phyloP scores from a whole-genome alignment of 2,329 filamentous ascomycete species.

The Volutella citrinella region DNA sequence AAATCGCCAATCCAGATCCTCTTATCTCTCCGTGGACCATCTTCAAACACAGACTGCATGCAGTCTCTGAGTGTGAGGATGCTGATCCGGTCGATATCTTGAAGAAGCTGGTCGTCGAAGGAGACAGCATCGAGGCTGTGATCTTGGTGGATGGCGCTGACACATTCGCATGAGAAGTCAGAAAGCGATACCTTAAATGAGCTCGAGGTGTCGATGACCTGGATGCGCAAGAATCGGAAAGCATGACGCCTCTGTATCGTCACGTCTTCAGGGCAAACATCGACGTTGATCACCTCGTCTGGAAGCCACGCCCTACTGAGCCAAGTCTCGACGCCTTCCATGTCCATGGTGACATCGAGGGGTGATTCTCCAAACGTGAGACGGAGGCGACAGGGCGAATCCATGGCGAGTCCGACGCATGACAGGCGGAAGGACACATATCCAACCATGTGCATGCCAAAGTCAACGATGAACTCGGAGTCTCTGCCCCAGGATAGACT shows the following conservation, averaged over 20 bases:
- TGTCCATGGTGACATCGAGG: constrained; percentile 31
- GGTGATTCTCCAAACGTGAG: constrained; percentile 36
- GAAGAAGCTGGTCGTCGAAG: constrained; percentile 19
- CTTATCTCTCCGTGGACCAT: constrained; percentile 33
- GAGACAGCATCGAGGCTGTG: constrained; percentile 12
- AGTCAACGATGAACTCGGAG: constrained; percentile 12
- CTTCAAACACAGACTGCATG: constrained; percentile 38
- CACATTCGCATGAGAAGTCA: constrained; percentile 24
- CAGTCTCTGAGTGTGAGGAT: constrained; percentile 33
- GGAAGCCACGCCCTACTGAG: constrained; percentile 37
- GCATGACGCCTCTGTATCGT: constrained; percentile 28
- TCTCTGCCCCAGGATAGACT: constrained; percentile 8
- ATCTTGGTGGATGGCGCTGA: constrained; percentile 25
- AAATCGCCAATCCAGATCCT: constrained; percentile 35
- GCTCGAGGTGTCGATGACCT: constrained; percentile 32
- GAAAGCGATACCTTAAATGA: constrained; percentile 31
- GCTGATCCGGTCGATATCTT: constrained; percentile 27
- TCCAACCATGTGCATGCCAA: constrained; percentile 13
- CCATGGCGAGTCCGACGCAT: constrained; percentile 18
- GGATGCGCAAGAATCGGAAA: constrained; percentile 32
- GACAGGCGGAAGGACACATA: constrained; percentile 8
- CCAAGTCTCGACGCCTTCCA: constrained; percentile 33
- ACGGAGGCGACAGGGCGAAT: constrained; percentile 33
- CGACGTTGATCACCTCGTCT: constrained; percentile 34
- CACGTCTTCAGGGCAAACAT: constrained; percentile 28